Conservation (phyloP, 2,329 filamentous ascomycete genomes). For the Botrytis aclada region DNA sequence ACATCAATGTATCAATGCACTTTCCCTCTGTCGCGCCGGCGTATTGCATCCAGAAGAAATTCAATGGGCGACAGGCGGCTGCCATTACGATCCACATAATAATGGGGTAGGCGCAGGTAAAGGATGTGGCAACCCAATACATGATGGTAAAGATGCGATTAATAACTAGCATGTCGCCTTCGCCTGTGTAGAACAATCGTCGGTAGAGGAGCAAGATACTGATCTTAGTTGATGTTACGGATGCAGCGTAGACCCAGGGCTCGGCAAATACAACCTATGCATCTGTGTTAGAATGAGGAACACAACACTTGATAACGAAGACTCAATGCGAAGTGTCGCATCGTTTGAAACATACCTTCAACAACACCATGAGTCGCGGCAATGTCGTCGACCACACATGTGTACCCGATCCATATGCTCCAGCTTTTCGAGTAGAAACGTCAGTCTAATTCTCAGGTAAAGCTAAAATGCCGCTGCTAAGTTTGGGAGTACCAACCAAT, state of each 20-base stretch:
- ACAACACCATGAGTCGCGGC: constrained; percentile 1
- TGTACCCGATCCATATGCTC: constrained; percentile 3
- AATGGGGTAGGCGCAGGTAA: constrained; percentile 7
- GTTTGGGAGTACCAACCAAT: constrained; percentile 5
- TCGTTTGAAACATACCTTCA: constrained; percentile 7
- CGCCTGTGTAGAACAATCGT: constrained; percentile 7
- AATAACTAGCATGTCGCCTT: background rate
- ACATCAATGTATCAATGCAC: background rate
- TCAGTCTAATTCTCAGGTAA: background rate
- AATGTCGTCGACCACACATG: constrained; percentile 15
- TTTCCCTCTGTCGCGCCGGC: constrained; percentile 1
- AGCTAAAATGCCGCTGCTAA: background rate
- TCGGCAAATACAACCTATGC: constrained; percentile 8
- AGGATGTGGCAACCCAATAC: constrained; percentile 4
- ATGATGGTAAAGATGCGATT: constrained; percentile 9
- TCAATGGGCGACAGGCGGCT: background rate
- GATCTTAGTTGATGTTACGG: constrained; percentile 15
- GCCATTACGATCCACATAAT: constrained; percentile 15
- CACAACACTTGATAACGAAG: background rate
- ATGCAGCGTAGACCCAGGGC: constrained; percentile 14
- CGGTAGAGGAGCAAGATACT: constrained; percentile 10
- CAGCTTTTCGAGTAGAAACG: constrained; percentile 8
- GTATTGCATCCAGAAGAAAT: constrained; percentile 7
- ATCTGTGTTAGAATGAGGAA: background rate
- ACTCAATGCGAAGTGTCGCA: background rate